Percentiles rank a stretch among this genome's conserved stretches.
phyloP scores from a whole-genome alignment of 2,329 filamentous ascomycete genomes.

The Drechslera avenae region DNA sequence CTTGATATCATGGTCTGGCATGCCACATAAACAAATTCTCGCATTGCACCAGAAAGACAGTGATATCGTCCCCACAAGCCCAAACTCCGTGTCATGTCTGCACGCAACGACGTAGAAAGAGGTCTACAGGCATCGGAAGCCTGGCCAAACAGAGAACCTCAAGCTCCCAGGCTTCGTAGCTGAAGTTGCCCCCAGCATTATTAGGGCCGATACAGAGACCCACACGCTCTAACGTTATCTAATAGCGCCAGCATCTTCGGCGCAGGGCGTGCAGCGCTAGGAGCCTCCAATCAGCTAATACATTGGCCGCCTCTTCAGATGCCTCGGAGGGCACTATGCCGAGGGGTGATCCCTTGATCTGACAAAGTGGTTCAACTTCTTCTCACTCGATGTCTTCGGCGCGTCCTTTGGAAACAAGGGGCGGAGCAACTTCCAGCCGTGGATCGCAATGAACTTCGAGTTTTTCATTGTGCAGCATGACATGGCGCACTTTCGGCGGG shows the following conservation, averaged over 20 bases:
- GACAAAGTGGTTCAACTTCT: conserved; percentile 21
- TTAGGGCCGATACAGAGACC: conserved; percentile 4
- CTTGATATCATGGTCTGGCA: conserved; percentile 4
- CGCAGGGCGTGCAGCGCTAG: conserved; percentile 11
- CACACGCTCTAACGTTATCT: conserved; percentile 7
- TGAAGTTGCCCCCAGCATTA: conserved; percentile 9
- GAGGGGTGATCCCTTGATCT: conserved; percentile 12
- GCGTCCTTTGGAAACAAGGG: conserved; percentile 45
- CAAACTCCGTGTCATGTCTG: conserved; percentile 15
- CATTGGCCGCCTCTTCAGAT: conserved; percentile 2
- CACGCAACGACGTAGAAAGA: conserved; percentile 13
- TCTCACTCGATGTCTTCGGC: conserved; percentile 49
- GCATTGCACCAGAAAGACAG: conserved; percentile 23
- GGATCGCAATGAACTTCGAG: conserved; percentile 26
- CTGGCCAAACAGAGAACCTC: conserved; percentile 6
- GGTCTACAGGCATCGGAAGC: conserved; percentile 10
- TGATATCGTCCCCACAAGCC: conserved; percentile 21
- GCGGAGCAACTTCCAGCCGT: conserved; percentile 22
- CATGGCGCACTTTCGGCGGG: conserved; percentile 6
- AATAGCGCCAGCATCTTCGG: conserved; percentile 2
- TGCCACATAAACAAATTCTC: conserved; percentile 4
- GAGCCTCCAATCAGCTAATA: conserved; percentile 6
- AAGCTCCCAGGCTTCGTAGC: conserved; percentile 11
- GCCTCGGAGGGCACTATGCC: conserved; percentile 2
- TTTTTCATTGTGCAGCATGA: conserved; percentile 17